These are phyloP conservation scores for Penicillium sp. DNA, from an alignment of 2,329 filamentous ascomycete genomes.

Conservation along the genomic window DNA sequence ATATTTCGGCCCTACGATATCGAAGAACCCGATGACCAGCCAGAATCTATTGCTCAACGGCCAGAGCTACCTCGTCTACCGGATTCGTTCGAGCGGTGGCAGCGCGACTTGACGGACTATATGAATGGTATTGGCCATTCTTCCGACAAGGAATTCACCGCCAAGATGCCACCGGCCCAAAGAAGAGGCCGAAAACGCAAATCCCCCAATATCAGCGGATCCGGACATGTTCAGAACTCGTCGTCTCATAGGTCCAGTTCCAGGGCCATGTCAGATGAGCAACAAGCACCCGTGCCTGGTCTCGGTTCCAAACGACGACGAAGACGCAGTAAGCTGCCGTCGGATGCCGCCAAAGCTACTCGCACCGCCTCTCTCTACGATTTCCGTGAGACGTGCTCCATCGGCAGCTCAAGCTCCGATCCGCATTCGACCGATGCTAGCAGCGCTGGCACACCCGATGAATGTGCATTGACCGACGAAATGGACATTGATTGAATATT, in stretches of 20 bases:
- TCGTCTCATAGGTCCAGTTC: slow-evolving; percentile 1
- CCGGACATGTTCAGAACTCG: slow-evolving; percentile 7
- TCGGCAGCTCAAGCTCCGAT: slow-evolving; percentile 21
- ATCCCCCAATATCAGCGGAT: slow-evolving; percentile 16
- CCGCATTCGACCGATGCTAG: slow-evolving; percentile 19
- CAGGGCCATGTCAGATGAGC: slow-evolving; percentile 11
- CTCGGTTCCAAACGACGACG: slow-evolving; percentile 27
- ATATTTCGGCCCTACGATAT: slow-evolving; percentile 39
- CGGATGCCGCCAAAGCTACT: slow-evolving; percentile 10
- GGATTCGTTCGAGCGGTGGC: slow-evolving; percentile 28
- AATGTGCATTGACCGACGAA: slow-evolving; percentile 19
- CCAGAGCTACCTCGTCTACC: slow-evolving; percentile 17
- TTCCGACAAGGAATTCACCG: slow-evolving; percentile 20
- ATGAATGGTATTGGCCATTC: slow-evolving; percentile 32
- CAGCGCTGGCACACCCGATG: slow-evolving; percentile 13
- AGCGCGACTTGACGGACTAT: slow-evolving; percentile 33
- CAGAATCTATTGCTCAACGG: slow-evolving; percentile 1
- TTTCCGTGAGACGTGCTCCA: slow-evolving; percentile 17
- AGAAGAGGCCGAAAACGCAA: slow-evolving; percentile 37
- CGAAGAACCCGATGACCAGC: slow-evolving; percentile 35
- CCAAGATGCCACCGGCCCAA: slow-evolving; percentile 1
- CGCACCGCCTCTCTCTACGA: slow-evolving; percentile 9
- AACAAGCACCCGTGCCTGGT: slow-evolving; percentile 8
- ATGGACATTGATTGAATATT: slow-evolving; percentile 36
- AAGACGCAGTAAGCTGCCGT: slow-evolving; percentile 20